A percentile compares a stretch with the other conserved stretches of the same genome.
These are phyloP conservation scores for Cudoniella acicularis DNA, from an alignment of 495 filamentous ascomycete genomes.

Conservation along the genomic window DNA sequence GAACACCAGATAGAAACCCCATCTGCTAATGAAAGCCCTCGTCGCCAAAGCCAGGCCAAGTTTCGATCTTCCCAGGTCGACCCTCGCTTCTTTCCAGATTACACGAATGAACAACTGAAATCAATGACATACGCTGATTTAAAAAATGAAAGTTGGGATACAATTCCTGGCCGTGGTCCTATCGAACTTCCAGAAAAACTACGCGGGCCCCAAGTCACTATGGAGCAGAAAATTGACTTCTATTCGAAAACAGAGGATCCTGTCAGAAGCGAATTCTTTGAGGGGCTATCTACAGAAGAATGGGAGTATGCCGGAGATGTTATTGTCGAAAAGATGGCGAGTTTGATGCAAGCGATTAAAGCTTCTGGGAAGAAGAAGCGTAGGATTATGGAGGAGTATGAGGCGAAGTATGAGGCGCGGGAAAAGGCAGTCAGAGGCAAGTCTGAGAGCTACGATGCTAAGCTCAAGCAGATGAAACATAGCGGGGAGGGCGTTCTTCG, in stretches of 20 bases:
- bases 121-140: constrained; percentile 52
- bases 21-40: background rate
- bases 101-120: constrained; percentile 47
- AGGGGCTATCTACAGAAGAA: constrained; percentile 59
- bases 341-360: constrained; percentile 60
- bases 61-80: background rate
- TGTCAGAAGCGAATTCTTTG: constrained; percentile 52
- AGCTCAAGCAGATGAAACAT: constrained; percentile 52
- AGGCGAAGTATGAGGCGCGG: constrained; percentile 56
- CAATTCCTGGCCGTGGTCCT: background rate
- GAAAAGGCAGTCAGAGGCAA: constrained; percentile 50
- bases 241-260: constrained; percentile 21
- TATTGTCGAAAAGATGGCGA: constrained; percentile 65
- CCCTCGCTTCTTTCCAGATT: constrained; percentile 32
- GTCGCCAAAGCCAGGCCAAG: background rate
- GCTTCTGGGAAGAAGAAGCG: constrained; percentile 62
- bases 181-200: constrained; percentile 21
- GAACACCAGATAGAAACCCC: background rate
- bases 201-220: constrained; percentile 10
- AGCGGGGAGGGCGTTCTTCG: constrained; percentile 37
- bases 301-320: constrained; percentile 85
- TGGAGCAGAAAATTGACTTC: constrained; percentile 43
- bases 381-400: constrained; percentile 59
- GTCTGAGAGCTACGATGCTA: constrained; percentile 48
- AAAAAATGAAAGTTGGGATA: constrained; percentile 45